Evolutionary conservation across 2,329 filamentous ascomycete species (phyloP).

Genomic region (Seiridium cupressi): DNA sequence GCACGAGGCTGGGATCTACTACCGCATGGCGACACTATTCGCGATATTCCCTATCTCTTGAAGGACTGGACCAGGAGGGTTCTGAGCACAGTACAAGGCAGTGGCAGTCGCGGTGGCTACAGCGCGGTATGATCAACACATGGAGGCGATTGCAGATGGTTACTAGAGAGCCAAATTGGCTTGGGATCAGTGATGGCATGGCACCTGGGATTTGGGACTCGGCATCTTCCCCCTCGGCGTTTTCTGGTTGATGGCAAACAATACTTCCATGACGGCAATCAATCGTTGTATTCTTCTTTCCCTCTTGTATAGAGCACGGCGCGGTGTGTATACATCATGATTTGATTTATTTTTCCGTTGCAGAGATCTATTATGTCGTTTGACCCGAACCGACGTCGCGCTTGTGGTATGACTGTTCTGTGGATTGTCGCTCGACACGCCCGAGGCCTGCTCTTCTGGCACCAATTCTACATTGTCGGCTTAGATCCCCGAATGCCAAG

Average conservation of each 20-base stretch:
- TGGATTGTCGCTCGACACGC: too few species aligned
- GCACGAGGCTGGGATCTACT: slow-evolving; percentile 93
- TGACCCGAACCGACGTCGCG: too few species aligned
- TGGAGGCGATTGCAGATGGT: background rate
- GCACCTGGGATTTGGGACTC: background rate
- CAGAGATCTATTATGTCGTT: too few species aligned
- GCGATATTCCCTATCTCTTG: slow-evolving; percentile 87
- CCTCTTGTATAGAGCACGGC: too few species aligned
- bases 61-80: slow-evolving; percentile 84
- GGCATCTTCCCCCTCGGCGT: background rate
- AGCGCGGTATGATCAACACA: slow-evolving; percentile 68
- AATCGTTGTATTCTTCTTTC: too few species aligned
- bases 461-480: too few species aligned
- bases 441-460: too few species aligned
- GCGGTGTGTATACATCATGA: too few species aligned
- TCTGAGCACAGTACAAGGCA: slow-evolving; percentile 79
- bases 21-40: slow-evolving; percentile 87
- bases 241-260: background rate
- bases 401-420: too few species aligned
- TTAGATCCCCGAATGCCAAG: too few species aligned
- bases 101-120: slow-evolving; percentile 85
- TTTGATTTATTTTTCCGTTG: too few species aligned
- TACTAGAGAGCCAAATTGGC: background rate
- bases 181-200: background rate
- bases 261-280: too few species aligned